phyloP scores from a whole-genome alignment of 2,329 filamentous ascomycete species.

The Epichloe amarillans region DNA sequence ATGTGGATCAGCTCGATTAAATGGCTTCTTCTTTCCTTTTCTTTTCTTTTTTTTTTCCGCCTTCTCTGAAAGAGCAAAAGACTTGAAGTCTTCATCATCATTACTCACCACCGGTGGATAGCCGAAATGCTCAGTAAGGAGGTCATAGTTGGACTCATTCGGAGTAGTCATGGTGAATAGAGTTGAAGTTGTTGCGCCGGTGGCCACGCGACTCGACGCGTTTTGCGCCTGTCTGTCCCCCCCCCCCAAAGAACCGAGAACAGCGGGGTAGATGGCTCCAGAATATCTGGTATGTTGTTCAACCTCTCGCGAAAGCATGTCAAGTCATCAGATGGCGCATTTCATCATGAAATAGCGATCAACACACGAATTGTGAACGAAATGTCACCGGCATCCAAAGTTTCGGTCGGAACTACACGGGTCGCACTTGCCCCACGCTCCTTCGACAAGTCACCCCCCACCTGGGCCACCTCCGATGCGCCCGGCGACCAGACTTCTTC shows the following conservation, averaged over 20 bases:
- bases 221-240: background rate
- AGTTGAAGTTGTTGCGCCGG: background rate
- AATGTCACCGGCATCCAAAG: background rate
- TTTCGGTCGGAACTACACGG: background rate
- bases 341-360: background rate
- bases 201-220: constrained; percentile 11
- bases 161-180: constrained; percentile 17
- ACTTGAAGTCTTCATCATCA: constrained; percentile 1
- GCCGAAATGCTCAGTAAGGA: constrained; percentile 90
- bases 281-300: background rate
- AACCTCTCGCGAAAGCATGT: background rate
- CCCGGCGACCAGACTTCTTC: background rate
- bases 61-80: background rate
- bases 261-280: background rate
- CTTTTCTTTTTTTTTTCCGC: constrained; percentile 4
- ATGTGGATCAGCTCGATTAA: background rate
- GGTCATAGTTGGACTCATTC: constrained; percentile 40
- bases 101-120: constrained; percentile 75
- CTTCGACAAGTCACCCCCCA: constrained; percentile 1
- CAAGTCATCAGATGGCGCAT: background rate
- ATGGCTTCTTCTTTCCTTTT: background rate
- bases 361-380: background rate
- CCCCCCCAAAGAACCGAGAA: background rate
- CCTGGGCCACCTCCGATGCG: background rate
- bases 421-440: background rate